Evolutionary conservation across 2,329 filamentous ascomycete species (phyloP).

Genomic region (Calonectria montana): DNA sequence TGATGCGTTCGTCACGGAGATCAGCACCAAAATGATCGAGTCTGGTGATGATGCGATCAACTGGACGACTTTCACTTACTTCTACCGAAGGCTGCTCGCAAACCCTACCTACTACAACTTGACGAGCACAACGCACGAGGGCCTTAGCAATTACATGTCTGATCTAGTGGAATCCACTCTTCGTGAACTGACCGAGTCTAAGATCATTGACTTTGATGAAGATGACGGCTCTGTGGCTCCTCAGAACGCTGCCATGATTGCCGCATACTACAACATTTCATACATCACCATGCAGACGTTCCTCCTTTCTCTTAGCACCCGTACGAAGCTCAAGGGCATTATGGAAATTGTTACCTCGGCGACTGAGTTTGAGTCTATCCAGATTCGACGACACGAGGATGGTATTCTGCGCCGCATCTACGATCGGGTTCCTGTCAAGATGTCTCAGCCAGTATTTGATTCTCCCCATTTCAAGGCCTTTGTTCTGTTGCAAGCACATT

Average conservation of each 20-base stretch:
- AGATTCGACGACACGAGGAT: conserved; percentile 93
- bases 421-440: conserved; percentile 94
- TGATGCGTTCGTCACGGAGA: conserved; percentile 96
- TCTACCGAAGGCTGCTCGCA: conserved; percentile 92
- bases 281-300: conserved; percentile 99
- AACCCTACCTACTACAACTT: conserved; percentile 98
- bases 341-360: conserved; percentile 97
- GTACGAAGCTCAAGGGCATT: conserved; percentile 96
- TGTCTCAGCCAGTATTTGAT: conserved; percentile 86
- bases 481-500: conserved; percentile 96
- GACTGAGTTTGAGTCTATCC: conserved; percentile 94
- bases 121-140: conserved; percentile 88
- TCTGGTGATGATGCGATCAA: conserved; percentile 97
- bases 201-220: conserved; percentile 95
- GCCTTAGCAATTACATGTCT: conserved; percentile 92
- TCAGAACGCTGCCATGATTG: conserved; percentile 97
- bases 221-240: conserved; percentile 91
- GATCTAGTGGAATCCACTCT: conserved; percentile 94
- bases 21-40: conserved; percentile 94
- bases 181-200: conserved; percentile 89
- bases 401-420: conserved; percentile 90
- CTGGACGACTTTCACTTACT: conserved; percentile 98
- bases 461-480: conserved; percentile 99
- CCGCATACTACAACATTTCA: conserved; percentile 98
- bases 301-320: conserved; percentile 86